Conservation (phyloP, 768 basidiomycete genomes). For the Amanita rubescens region DNA sequence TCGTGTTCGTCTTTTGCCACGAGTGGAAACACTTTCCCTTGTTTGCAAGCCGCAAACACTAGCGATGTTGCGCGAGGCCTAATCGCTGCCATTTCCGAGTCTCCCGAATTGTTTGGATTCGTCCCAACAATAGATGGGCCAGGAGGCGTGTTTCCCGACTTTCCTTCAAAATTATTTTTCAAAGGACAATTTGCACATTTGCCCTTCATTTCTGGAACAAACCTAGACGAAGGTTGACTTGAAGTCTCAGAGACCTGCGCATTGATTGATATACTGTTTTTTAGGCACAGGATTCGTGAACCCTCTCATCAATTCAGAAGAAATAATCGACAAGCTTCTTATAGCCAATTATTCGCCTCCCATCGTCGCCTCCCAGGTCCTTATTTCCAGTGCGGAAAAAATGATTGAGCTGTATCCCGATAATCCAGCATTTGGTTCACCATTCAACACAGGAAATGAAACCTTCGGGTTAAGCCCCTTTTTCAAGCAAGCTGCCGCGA, state of each 20-base stretch:
- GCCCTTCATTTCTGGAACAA: conserved; percentile 38
- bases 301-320: conserved; percentile 16
- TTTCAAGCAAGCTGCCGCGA: conserved; percentile 31
- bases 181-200: conserved; percentile 30
- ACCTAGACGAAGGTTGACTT: conserved; percentile 37
- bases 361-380: conserved; percentile 12
- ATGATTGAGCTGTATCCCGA: conserved; percentile 35
- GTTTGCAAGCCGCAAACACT: conserved; percentile 22
- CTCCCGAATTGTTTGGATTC: conserved; percentile 26
- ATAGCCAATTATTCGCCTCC: conserved; percentile 21
- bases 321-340: conserved; percentile 13
- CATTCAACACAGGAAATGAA: conserved; percentile 36
- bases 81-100: conserved; percentile 13
- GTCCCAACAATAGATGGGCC: conserved; percentile 34
- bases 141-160: conserved; percentile 30
- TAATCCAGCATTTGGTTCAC: conserved; percentile 33
- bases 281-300: conserved; percentile 6
- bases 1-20: conserved; percentile 18
- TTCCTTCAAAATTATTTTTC: conserved; percentile 26
- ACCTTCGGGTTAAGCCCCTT: conserved; percentile 34
- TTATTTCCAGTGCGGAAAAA: conserved; percentile 13
- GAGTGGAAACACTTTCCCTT: conserved; percentile 25
- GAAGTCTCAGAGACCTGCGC: background rate
- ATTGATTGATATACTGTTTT: background rate
- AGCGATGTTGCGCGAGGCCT: conserved; percentile 23